Evolutionary conservation across 2,329 filamentous ascomycete species (phyloP).

Genomic region (Phyllosticta capitalensis): DNA sequence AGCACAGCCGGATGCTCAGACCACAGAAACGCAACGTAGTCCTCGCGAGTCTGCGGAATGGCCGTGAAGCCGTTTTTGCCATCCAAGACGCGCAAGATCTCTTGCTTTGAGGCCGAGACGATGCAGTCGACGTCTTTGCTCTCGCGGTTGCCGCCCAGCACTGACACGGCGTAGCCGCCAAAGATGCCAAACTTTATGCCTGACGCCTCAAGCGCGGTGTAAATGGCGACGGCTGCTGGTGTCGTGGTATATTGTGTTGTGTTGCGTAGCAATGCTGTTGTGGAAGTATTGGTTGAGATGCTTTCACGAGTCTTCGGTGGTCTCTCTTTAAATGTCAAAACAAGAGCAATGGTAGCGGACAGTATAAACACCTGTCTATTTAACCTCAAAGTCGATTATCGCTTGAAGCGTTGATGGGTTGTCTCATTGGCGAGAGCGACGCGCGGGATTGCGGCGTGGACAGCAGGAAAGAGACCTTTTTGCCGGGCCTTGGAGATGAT

Average conservation of each 20-base stretch:
- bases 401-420: neutral
- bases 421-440: neutral
- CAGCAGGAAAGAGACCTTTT: neutral
- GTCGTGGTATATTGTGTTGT: neutral
- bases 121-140: slow-evolving; percentile 16
- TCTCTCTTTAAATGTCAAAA: neutral
- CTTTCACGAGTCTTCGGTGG: neutral
- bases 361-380: slow-evolving; percentile 9
- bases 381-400: neutral
- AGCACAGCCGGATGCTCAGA: slow-evolving; percentile 14
- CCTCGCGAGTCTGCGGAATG: slow-evolving; percentile 11
- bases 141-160: slow-evolving; percentile 12
- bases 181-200: slow-evolving; percentile 14
- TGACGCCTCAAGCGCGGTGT: slow-evolving; percentile 10
- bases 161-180: slow-evolving; percentile 14
- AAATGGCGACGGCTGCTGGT: slow-evolving; percentile 14
- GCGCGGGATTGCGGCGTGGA: neutral
- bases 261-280: neutral
- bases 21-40: slow-evolving; percentile 16
- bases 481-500: neutral
- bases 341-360: neutral
- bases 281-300: neutral
- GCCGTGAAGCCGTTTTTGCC: slow-evolving; percentile 12
- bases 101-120: slow-evolving; percentile 13
- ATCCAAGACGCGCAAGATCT: slow-evolving; percentile 12